Percentiles rank a stretch among this genome's conserved stretches.
Conservation (phyloP, 1,284 basidiomycete species). For the Ceratorhiza oryzae-sativae region DNA sequence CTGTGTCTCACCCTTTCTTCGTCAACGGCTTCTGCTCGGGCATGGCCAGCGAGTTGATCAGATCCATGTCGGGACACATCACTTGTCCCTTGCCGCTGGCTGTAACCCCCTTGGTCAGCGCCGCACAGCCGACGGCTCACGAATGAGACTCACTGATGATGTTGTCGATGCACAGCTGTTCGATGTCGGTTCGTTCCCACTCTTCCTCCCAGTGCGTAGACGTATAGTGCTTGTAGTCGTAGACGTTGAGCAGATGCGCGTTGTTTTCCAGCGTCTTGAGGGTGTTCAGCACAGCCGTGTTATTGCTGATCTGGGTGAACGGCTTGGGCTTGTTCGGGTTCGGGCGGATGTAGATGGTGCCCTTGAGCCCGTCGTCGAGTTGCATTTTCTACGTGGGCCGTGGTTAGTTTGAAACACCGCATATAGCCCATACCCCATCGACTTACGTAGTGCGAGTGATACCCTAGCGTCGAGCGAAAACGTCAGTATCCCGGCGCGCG, state of each 20-base stretch:
- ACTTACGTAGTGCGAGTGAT: slow-evolving; percentile 24
- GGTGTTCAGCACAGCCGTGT: neutral
- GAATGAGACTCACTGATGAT: slow-evolving; percentile 13
- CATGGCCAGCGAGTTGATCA: slow-evolving; percentile 13
- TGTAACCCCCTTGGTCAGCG: neutral
- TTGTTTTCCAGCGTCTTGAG: slow-evolving; percentile 28
- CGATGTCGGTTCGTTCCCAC: slow-evolving; percentile 37
- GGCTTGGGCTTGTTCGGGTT: slow-evolving; percentile 31
- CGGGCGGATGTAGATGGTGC: slow-evolving; percentile 36
- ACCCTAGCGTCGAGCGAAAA: neutral
- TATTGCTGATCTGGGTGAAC: slow-evolving; percentile 34
- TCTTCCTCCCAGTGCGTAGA: slow-evolving; percentile 29
- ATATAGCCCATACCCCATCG: neutral
- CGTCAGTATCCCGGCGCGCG: neutral
- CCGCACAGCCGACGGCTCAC: neutral
- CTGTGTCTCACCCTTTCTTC: slow-evolving; percentile 10
- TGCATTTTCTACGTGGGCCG: slow-evolving; percentile 9
- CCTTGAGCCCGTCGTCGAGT: slow-evolving; percentile 35
- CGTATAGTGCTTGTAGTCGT: slow-evolving; percentile 39
- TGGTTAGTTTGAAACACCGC: neutral
- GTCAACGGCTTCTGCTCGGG: slow-evolving; percentile 23
- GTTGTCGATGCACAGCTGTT: slow-evolving; percentile 41
- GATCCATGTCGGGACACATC: slow-evolving; percentile 12
- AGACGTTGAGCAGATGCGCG: slow-evolving; percentile 18
- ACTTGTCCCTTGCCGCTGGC: slow-evolving; percentile 28